These are phyloP conservation scores for Verticillium longisporum DNA, from an alignment of 2,329 filamentous ascomycete species.

Conservation along the genomic window DNA sequence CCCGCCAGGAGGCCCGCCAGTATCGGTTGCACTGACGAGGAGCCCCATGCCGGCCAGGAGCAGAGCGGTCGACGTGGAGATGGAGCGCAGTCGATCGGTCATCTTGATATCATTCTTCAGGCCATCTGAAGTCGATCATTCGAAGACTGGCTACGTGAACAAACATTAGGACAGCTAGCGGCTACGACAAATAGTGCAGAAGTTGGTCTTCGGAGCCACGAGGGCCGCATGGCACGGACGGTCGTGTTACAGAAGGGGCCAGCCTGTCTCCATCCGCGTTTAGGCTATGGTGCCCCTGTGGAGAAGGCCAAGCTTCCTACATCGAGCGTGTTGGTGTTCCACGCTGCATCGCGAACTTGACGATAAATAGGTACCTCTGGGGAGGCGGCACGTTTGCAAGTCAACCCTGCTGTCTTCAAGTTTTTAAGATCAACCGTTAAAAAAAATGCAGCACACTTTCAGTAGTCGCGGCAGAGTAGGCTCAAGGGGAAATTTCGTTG, in stretches of 20 bases:
- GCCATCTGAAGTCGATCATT: too few species aligned
- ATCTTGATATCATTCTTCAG: background rate
- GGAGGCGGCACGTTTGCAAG: too few species aligned
- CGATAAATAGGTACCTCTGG: too few species aligned
- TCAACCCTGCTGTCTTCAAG: too few species aligned
- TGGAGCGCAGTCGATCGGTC: background rate
- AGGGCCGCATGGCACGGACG: background rate
- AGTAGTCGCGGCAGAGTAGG: too few species aligned
- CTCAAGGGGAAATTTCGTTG: too few species aligned
- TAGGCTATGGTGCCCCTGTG: background rate
- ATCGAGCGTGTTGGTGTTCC: too few species aligned
- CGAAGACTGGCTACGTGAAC: too few species aligned
- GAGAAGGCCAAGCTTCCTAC: background rate
- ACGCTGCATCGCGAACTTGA: too few species aligned
- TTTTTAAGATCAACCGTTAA: too few species aligned
- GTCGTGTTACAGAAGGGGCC: background rate
- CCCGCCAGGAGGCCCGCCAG: too few species aligned
- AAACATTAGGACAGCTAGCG: background rate
- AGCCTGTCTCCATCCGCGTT: background rate
- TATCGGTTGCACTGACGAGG: background rate
- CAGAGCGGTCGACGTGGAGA: background rate
- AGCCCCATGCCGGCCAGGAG: background rate
- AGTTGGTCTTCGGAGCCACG: background rate
- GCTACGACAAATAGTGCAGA: background rate
- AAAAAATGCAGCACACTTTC: too few species aligned